phyloP scores from a whole-genome alignment of 2,329 filamentous ascomycete species.

The Zymoseptoria pseudotritici region DNA sequence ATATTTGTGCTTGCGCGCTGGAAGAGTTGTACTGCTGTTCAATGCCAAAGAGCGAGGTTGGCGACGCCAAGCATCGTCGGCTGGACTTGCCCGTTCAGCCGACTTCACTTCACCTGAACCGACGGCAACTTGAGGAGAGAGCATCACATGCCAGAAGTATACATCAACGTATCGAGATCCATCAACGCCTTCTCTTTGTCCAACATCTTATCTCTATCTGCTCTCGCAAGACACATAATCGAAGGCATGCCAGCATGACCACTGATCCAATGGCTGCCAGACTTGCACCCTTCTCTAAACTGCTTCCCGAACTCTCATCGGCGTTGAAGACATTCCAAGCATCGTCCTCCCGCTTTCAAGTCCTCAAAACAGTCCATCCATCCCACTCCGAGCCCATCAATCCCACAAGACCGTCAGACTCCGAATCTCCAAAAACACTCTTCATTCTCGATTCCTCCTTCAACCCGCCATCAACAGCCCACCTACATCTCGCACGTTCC shows the following conservation, averaged over 20 bases:
- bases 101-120: background rate
- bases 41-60: background rate
- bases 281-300: slow-evolving; percentile 6
- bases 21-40: background rate
- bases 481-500: slow-evolving; percentile 48
- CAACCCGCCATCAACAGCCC: slow-evolving; percentile 57
- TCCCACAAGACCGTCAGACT: slow-evolving; percentile 7
- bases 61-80: background rate
- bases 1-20: background rate
- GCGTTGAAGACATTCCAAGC: slow-evolving; percentile 38
- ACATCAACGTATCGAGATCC: background rate
- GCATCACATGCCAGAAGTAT: background rate
- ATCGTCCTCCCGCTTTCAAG: slow-evolving; percentile 30
- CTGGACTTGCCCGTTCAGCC: background rate
- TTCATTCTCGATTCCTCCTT: slow-evolving; percentile 61
- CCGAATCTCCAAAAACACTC: slow-evolving; percentile 37
- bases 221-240: too few species aligned
- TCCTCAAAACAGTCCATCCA: slow-evolving; percentile 29
- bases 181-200: too few species aligned
- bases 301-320: slow-evolving; percentile 27
- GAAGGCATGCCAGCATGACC: background rate
- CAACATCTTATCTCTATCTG: too few species aligned
- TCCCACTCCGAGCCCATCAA: slow-evolving; percentile 10
- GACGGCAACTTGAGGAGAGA: background rate
- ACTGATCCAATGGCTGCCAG: slow-evolving; percentile 9